Conservation (phyloP, 257 asterid species). For the Primulina eburnea region DNA sequence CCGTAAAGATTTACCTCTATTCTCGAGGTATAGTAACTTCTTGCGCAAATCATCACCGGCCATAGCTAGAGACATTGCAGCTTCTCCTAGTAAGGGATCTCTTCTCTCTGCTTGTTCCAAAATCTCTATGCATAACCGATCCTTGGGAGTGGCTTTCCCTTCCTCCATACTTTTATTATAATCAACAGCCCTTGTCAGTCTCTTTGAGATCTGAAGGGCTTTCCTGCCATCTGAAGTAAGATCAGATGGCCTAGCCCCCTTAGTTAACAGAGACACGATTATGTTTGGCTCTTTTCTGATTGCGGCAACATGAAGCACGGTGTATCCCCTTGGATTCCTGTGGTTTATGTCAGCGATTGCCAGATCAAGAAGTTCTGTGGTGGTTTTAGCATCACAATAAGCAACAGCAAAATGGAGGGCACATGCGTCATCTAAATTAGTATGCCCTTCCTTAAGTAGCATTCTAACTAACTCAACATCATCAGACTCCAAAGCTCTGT, state of each 20-base stretch:
- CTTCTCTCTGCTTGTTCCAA: slow-evolving; percentile 96
- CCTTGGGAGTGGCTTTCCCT: slow-evolving; percentile 80
- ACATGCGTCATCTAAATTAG: slow-evolving; percentile 76
- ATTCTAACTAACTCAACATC: slow-evolving; percentile 89
- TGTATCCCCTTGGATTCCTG: slow-evolving; percentile 74
- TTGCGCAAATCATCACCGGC: slow-evolving; percentile 91
- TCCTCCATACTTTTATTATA: slow-evolving; percentile 53
- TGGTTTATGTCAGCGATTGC: slow-evolving; percentile 84
- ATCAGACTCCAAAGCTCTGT: slow-evolving; percentile 91
- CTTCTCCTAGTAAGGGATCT: slow-evolving; percentile 86
- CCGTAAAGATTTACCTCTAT: slow-evolving; percentile 57
- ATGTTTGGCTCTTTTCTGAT: slow-evolving; percentile 92
- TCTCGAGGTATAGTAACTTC: slow-evolving; percentile 83
- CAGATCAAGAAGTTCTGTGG: slow-evolving; percentile 86
- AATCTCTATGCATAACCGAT: slow-evolving; percentile 86
- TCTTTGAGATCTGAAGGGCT: slow-evolving; percentile 86
- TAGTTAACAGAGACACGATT: slow-evolving; percentile 80
- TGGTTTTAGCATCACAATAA: slow-evolving; percentile 87
- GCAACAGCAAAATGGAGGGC: slow-evolving; percentile 97
- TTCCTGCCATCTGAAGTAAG: slow-evolving; percentile 86
- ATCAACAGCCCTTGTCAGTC: slow-evolving; percentile 78
- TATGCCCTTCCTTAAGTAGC: slow-evolving; percentile 84
- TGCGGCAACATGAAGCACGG: slow-evolving; percentile 96
- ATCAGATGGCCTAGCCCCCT: slow-evolving; percentile 95
- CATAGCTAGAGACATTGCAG: slow-evolving; percentile 90